Percentiles rank a stretch among this genome's conserved stretches.
Evolutionary conservation across 2,329 filamentous ascomycete species (phyloP).

Genomic region (Acrodontium crateriforme): DNA sequence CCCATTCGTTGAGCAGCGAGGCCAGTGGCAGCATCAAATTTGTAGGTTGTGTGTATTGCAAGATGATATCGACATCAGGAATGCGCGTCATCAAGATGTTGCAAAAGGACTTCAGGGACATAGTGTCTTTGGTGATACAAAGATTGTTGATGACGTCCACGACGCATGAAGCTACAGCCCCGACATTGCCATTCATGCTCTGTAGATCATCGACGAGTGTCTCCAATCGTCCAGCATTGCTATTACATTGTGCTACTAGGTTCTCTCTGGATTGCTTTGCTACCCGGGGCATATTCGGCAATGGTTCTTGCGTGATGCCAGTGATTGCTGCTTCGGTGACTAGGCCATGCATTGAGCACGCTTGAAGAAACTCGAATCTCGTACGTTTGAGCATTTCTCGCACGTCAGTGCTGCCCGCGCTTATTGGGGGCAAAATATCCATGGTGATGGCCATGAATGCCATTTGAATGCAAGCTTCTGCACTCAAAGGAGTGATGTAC

Average conservation of each 20-base stretch:
- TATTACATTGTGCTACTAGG: conserved; percentile 63
- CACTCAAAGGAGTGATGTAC: conserved; percentile 44
- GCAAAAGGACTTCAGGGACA: conserved; percentile 64
- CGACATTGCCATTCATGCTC: conserved; percentile 81
- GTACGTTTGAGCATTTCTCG: conserved; percentile 51
- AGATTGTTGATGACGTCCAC: conserved; percentile 41
- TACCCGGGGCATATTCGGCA: conserved; percentile 61
- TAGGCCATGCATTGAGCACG: conserved; percentile 79
- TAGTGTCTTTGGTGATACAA: conserved; percentile 61
- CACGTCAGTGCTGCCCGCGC: conserved; percentile 40
- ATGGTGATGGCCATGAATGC: conserved; percentile 53
- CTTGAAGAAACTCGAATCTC: conserved; percentile 72
- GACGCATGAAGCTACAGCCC: conserved; percentile 62
- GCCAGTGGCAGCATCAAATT: conserved; percentile 62
- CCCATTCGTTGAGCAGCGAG: conserved; percentile 63
- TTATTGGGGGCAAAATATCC: conserved; percentile 50
- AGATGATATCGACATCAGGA: conserved; percentile 56
- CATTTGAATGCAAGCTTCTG: conserved; percentile 52
- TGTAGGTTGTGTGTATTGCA: conserved; percentile 58
- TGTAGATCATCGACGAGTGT: conserved; percentile 70
- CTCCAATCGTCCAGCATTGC: conserved; percentile 61
- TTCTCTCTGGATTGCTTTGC: conserved; percentile 66
- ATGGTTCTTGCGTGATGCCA: conserved; percentile 66
- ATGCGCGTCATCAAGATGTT: conserved; percentile 59
- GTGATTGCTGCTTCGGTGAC: conserved; percentile 67